Evolutionary conservation across 306 rosid genomes (phyloP), one percentile per base, ranked within the genome.

Genomic region (Pyrus bretschneideri): DNA sequence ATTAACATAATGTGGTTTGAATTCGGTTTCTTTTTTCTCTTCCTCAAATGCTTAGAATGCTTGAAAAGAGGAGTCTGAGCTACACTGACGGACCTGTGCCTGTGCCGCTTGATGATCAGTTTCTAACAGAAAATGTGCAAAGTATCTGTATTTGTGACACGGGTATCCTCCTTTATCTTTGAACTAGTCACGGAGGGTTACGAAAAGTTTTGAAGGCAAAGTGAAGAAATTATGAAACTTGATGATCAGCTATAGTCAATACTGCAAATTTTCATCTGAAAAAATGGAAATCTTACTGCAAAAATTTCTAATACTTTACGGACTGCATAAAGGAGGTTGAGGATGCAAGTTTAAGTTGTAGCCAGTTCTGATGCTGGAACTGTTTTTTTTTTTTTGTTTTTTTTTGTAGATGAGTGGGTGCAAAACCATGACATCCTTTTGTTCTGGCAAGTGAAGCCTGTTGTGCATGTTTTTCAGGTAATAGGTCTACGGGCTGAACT

Each of bases 371-470:
- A 76, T 78, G 44, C 31, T 76, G 51, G 72, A 65, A 68, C 29
- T 27, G 25, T 73, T 79, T 64, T 64, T 57, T 74, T 81, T 87
- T 23, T 73, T 81, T 63, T 25, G 1, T 64, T 73, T 81, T 64
- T 64, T 57, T 74, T 81, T 86, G 84, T 69, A 92, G 97, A 89
- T 73, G 97, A 92, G 78, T 84, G 91, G 85, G 78, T 83, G 86
- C 88, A 85, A 75, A 87, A 85, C 79, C 92, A 82, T 73, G 86
- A 89, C 6, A 80, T 95, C 76, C 97, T 95, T 79, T 83, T 95
- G 86, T 95, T 95, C 87, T 95, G 99, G 99, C 99, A 92, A 88
- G 98, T 91, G 73, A 89, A 91, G 84, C 99, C 97, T 51, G 91
- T 85, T 71, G 99, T 95, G 77, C 96, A 89, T 64, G 96, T 91